Conservation (phyloP, 2,329 filamentous ascomycete species). For the Pezizomycotina sp. region DNA sequence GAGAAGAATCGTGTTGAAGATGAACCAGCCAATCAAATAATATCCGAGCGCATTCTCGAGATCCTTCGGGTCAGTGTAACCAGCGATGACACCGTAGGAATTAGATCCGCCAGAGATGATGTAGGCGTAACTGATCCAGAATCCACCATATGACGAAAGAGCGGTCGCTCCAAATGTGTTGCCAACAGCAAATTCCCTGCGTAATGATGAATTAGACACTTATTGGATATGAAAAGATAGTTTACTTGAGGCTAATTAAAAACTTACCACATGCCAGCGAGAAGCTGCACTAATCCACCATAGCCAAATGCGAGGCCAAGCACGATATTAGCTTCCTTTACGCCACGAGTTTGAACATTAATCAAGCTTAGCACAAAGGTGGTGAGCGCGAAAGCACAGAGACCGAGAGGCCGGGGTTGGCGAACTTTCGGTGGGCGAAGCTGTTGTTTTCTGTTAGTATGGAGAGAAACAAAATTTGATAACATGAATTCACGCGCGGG, state of each 20-base stretch:
- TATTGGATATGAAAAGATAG: conserved; percentile 1
- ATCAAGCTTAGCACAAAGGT: conserved; percentile 63
- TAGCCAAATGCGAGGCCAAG: conserved; percentile 56
- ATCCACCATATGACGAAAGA: conserved; percentile 65
- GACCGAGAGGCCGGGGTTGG: conserved; percentile 65
- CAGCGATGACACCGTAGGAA: conserved; percentile 44
- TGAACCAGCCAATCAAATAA: conserved; percentile 67
- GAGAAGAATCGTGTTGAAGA: conserved; percentile 62
- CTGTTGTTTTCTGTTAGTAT: too few species aligned
- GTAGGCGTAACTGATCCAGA: conserved; percentile 64
- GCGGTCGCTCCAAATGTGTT: conserved; percentile 77
- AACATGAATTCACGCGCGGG: too few species aligned
- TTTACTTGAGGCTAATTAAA: not conserved
- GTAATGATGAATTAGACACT: conserved; percentile 3
- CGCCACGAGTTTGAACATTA: conserved; percentile 49
- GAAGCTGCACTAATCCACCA: conserved; percentile 60
- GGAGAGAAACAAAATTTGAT: too few species aligned
- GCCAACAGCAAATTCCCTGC: conserved; percentile 69
- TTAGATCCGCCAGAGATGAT: conserved; percentile 45
- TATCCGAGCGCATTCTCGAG: conserved; percentile 50
- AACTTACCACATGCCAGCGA: conserved; percentile 75
- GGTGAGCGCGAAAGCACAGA: conserved; percentile 64
- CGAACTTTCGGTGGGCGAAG: conserved; percentile 61
- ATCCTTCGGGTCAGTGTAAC: conserved; percentile 35
- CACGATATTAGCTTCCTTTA: conserved; percentile 48